These are phyloP conservation scores for Canavalia gladiata DNA, from an alignment of 306 rosid species.

Conservation along the genomic window DNA sequence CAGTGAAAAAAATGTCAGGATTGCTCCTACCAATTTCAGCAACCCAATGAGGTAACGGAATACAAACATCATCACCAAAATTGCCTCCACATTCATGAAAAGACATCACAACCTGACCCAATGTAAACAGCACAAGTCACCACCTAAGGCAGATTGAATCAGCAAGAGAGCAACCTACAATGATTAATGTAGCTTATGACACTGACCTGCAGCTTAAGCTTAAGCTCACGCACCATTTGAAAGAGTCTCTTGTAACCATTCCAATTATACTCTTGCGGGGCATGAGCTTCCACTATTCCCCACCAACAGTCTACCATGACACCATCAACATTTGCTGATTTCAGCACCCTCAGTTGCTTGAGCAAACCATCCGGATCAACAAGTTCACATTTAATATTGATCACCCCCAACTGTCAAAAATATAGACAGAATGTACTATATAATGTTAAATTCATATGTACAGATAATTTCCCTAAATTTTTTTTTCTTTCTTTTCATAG, in stretches of 20 bases:
- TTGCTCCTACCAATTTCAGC: slow-evolving; percentile 97
- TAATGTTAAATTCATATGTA: slow-evolving; percentile 36
- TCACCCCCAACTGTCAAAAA: slow-evolving; percentile 81
- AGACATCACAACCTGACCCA: slow-evolving; percentile 83
- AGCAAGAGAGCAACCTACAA: slow-evolving; percentile 40
- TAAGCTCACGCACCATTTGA: slow-evolving; percentile 86
- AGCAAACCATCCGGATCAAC: slow-evolving; percentile 89
- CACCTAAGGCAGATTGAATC: slow-evolving; percentile 37
- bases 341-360: slow-evolving; percentile 89
- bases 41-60: slow-evolving; percentile 98
- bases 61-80: slow-evolving; percentile 94
- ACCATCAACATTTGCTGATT: slow-evolving; percentile 86
- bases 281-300: slow-evolving; percentile 98
- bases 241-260: slow-evolving; percentile 94
- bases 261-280: slow-evolving; percentile 97
- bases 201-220: slow-evolving; percentile 90
- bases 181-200: slow-evolving; percentile 25
- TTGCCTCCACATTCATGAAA: slow-evolving; percentile 99
- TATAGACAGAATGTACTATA: slow-evolving; percentile 44
- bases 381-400: slow-evolving; percentile 92
- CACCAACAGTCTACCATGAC: slow-evolving; percentile 98
- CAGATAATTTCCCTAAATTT: slow-evolving; percentile 27
- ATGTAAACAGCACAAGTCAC: slow-evolving; percentile 44
- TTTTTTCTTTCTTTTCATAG: slow-evolving; percentile 27
- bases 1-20: slow-evolving; percentile 95